These are phyloP conservation scores for Protoeuglena noctilucae DNA, from an alignment of 139 green algal species.

Conservation along the genomic window DNA sequence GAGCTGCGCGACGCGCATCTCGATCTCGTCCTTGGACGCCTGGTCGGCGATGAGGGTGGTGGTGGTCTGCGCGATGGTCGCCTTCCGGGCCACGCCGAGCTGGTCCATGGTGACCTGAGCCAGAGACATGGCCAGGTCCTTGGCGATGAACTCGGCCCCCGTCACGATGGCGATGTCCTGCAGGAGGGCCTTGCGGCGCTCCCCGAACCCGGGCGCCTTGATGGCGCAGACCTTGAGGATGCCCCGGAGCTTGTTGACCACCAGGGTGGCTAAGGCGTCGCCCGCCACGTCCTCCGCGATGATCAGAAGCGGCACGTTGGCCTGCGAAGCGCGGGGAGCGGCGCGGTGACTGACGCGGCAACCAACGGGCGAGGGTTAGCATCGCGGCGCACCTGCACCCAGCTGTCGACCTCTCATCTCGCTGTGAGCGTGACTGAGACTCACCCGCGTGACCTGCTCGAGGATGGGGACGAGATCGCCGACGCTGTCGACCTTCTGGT, in stretches of 20 bases:
- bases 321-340: too few relatives aligned
- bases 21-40: constrained; percentile 89
- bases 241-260: constrained; percentile 98
- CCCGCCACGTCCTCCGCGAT: constrained; percentile 89
- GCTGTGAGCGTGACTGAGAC: too few relatives aligned
- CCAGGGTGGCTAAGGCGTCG: constrained; percentile 91
- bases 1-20: constrained; percentile 68
- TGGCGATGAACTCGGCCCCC: constrained; percentile 91
- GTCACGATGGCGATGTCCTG: constrained; percentile 63
- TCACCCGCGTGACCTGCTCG: constrained; percentile 42
- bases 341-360: too few relatives aligned
- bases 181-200: constrained; percentile 70
- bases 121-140: constrained; percentile 70
- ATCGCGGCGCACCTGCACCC: constrained; percentile 37
- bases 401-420: too few relatives aligned
- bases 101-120: constrained; percentile 62
- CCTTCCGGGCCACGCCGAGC: constrained; percentile 82
- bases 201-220: constrained; percentile 75
- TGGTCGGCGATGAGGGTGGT: constrained; percentile 90
- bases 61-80: constrained; percentile 47
- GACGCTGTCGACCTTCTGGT: constrained; percentile 75
- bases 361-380: too few relatives aligned
- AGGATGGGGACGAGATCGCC: constrained; percentile 62
- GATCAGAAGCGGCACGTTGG: constrained; percentile 77
- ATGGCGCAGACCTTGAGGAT: constrained; percentile 80